Conservation (phyloP, 2,329 filamentous ascomycete species). For the Exserohilum turcica region DNA sequence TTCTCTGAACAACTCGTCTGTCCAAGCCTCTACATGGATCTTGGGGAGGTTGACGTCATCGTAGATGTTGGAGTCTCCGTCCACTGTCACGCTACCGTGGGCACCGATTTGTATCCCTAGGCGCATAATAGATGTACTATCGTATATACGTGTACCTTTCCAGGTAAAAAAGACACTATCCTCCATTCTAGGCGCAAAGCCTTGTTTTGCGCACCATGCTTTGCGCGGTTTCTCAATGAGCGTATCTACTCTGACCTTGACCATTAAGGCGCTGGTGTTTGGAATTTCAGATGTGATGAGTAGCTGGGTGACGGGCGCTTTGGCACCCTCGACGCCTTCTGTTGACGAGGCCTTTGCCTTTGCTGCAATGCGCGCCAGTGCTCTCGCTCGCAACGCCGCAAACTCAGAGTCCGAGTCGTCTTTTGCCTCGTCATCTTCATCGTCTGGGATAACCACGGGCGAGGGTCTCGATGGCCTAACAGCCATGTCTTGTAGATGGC, state of each 20-base stretch:
- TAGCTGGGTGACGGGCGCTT: conserved; percentile 59
- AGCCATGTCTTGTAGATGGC: conserved; percentile 8
- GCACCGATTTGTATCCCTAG: conserved; percentile 57
- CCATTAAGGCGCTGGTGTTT: conserved; percentile 63
- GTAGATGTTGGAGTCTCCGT: conserved; percentile 55
- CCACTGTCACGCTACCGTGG: conserved; percentile 46
- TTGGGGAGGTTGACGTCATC: conserved; percentile 57
- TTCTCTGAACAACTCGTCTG: conserved; percentile 64
- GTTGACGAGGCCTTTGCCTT: conserved; percentile 14
- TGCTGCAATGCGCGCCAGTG: conserved; percentile 32
- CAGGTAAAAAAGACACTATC: conserved; percentile 76
- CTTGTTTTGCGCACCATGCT: conserved; percentile 71
- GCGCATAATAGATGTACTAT: conserved; percentile 64
- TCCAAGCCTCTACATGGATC: conserved; percentile 80
- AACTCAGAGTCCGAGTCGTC: conserved; percentile 39
- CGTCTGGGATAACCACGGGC: conserved; percentile 6
- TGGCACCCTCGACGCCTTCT: conserved; percentile 7
- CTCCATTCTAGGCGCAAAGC: conserved; percentile 55
- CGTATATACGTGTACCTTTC: conserved; percentile 73
- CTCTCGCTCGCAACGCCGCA: conserved; percentile 36
- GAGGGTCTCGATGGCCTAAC: conserved; percentile 13
- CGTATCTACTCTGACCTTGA: conserved; percentile 70
- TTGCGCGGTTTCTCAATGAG: conserved; percentile 68
- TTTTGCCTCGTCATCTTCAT: conserved; percentile 30
- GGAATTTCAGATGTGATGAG: conserved; percentile 71